Evolutionary conservation across 768 basidiomycete genomes (phyloP).

Genomic region (Harrya chromipes): DNA sequence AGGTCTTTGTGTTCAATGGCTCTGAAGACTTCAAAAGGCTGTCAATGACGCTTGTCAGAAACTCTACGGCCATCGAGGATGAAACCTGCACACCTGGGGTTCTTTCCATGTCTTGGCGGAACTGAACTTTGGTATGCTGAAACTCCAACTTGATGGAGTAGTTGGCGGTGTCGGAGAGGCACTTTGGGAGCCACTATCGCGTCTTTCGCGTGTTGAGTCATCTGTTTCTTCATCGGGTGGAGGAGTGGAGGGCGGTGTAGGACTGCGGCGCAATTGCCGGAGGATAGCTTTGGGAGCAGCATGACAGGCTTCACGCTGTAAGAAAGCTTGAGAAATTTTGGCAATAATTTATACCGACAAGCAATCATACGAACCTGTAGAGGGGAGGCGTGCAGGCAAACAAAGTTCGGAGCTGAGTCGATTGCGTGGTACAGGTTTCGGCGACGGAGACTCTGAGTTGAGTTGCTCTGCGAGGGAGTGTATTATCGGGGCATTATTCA

Average conservation of each 20-base stretch:
- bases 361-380: constrained; percentile 44
- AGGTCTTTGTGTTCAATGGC: constrained; percentile 87
- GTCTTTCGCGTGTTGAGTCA: constrained; percentile 7
- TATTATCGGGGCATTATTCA: constrained; percentile 50
- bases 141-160: constrained; percentile 11
- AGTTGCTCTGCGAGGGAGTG: constrained; percentile 28
- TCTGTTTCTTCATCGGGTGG: constrained; percentile 22
- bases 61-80: not conserved
- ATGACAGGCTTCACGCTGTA: constrained; percentile 66
- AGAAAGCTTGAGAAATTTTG: constrained; percentile 48
- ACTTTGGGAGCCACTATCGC: constrained; percentile 14
- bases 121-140: constrained; percentile 11
- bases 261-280: constrained; percentile 49
- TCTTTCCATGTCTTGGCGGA: constrained; percentile 42
- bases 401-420: constrained; percentile 51
- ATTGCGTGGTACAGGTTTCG: constrained; percentile 32
- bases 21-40: constrained; percentile 69
- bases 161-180: constrained; percentile 24
- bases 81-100: constrained; percentile 43
- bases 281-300: constrained; percentile 56
- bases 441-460: constrained; percentile 12
- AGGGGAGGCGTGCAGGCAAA: constrained; percentile 68
- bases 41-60: not conserved
- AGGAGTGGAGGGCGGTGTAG: constrained; percentile 34
- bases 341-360: constrained; percentile 13